These are phyloP conservation scores for Hibiscus tridactylites DNA, from an alignment of 345 rosid genomes.

Conservation along the genomic window DNA sequence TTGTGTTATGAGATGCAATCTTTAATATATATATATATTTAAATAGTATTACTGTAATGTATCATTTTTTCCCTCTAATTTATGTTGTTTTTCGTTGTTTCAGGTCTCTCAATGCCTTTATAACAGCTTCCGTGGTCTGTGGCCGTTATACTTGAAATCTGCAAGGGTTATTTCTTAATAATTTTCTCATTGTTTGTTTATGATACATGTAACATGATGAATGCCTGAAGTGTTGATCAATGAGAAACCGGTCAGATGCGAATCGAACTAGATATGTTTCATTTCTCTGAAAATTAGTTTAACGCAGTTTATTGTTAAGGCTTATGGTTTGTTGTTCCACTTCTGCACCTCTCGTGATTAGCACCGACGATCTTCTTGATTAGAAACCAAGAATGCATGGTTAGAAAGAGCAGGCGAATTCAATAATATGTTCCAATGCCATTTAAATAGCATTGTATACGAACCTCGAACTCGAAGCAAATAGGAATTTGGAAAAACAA, in stretches of 20 bases:
- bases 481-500: too few relatives aligned
- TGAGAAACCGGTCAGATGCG: slow-evolving; percentile 4
- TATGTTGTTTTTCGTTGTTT: background rate
- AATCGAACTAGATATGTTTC: background rate
- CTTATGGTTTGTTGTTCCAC: background rate
- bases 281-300: background rate
- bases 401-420: too few relatives aligned
- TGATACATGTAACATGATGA: background rate
- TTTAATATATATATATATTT: too few relatives aligned
- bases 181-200: background rate
- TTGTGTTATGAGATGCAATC: too few relatives aligned
- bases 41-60: background rate
- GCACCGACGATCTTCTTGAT: background rate
- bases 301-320: background rate
- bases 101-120: slow-evolving; percentile 8
- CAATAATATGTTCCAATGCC: too few relatives aligned
- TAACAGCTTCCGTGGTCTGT: background rate
- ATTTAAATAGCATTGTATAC: too few relatives aligned
- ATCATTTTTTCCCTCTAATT: background rate
- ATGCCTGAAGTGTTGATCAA: background rate
- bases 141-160: background rate
- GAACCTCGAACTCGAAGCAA: too few relatives aligned
- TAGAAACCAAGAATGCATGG: too few relatives aligned
- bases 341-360: background rate
- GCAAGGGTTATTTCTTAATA: background rate